Evolutionary conservation across 495 filamentous ascomycete species (phyloP), one percentile per base, ranked within the genome.

Genomic region (Astrothelium macrocarpum): DNA sequence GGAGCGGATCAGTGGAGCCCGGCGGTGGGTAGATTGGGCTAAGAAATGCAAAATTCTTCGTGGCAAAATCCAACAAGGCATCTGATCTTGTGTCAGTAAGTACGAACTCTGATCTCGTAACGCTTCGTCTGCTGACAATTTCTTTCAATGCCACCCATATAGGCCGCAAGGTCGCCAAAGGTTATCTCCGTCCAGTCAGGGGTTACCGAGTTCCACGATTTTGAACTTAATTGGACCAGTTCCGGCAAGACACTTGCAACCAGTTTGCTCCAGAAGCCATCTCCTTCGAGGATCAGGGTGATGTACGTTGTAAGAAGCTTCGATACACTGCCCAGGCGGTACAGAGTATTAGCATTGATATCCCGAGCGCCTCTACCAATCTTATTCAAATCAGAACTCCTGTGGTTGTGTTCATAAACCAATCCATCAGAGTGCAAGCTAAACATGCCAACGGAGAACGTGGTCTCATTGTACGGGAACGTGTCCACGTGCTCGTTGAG

Each of bases 261-360:
- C 2, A 25, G 25, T 1, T 20, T 49, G 31, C 56, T 34, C 34
- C 34, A 63, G 16, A 32, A 11, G 16, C 26, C 20, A 32, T 63
- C 61, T 14, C 61, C 42, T 10, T 53, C 28, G n/a, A 26, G 10
- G 28, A 53, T 53, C 10, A 63, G 45, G 26, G 32, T n/a, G 2
- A 63, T 26, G 42, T 63, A 63, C 1, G 53, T 34, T 16, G 61
- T 63, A 11, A 53, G 31, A 14, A 63, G 42, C 20, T 63, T 63
- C 7, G 42, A 63, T 3, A 63, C 32, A 32, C 61, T 63, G 42
- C 61, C 61, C 14, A 63, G 53, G 3, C 61, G 42, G 61, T 53
- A 63, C 1, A 63, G 53, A 9, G 61, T 53, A 58, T 63, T 43
- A 1, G 42, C 61, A 18, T 53, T 49, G 18, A 56, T 39, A 39